A percentile compares a stretch with the other conserved stretches of the same genome.
Conservation (phyloP, 2,329 filamentous ascomycete species). For the Sclerotinia trifoliorum region DNA sequence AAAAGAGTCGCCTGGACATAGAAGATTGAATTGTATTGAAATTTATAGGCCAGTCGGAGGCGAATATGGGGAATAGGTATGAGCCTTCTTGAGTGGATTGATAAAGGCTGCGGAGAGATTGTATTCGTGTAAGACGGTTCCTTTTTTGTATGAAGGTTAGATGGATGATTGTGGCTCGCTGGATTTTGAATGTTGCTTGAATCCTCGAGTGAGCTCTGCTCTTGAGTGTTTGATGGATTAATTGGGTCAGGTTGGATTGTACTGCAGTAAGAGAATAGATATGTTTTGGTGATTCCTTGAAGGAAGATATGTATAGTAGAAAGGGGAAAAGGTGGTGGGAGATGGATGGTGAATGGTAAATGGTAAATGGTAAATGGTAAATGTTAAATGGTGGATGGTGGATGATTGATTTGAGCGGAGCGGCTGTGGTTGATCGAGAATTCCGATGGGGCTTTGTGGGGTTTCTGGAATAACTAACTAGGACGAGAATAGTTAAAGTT, state of each 20-base stretch:
- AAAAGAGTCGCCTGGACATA: slow-evolving; percentile 32
- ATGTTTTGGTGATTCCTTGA: background rate
- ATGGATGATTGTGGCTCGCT: background rate
- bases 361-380: background rate
- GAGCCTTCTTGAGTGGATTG: background rate
- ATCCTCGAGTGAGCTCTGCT: background rate
- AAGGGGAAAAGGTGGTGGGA: background rate
- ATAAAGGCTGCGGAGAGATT: background rate
- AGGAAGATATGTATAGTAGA: background rate
- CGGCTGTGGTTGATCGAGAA: background rate
- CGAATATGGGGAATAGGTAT: background rate
- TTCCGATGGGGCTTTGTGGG: slow-evolving; percentile 4
- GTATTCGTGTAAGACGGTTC: background rate
- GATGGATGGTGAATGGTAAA: background rate
- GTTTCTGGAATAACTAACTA: background rate
- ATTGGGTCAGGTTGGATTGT: background rate
- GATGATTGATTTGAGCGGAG: background rate
- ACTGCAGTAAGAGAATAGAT: background rate
- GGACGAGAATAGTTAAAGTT: background rate
- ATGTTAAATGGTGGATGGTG: background rate
- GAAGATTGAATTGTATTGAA: background rate
- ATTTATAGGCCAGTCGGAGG: background rate
- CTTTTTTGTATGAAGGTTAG: background rate
- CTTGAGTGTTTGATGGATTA: background rate
- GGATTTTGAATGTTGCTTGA: background rate